A percentile compares a stretch with the other conserved stretches of the same genome.
phyloP scores from a whole-genome alignment of 768 basidiomycete genomes.

The Paxillus involutus region DNA sequence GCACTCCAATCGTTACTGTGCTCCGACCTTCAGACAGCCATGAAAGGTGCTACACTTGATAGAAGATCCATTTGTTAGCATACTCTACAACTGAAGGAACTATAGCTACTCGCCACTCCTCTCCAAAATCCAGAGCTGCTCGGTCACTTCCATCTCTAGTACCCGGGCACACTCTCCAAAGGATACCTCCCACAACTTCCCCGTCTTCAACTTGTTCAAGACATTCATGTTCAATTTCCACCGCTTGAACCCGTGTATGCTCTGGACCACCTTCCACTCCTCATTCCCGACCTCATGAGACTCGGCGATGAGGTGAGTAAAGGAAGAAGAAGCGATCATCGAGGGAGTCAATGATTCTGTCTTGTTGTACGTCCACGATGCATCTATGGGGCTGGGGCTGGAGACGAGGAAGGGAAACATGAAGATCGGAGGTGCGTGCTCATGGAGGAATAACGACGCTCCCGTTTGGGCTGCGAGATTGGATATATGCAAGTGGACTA shows the following conservation, averaged over 20 bases:
- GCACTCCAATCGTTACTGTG: no score
- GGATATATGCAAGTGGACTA: conserved; percentile 74
- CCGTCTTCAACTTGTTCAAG: conserved; percentile 16
- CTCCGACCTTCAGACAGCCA: no score
- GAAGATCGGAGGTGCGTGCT: conserved; percentile 56
- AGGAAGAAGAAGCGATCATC: conserved; percentile 38
- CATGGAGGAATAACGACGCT: conserved; percentile 83
- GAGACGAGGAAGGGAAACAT: conserved; percentile 9
- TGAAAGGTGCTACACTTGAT: no score
- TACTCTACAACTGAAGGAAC: not conserved
- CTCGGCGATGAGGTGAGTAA: conserved; percentile 70
- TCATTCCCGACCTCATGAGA: conserved; percentile 21
- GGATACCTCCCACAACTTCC: conserved; percentile 22
- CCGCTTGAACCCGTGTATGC: conserved; percentile 45
- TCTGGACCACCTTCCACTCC: conserved; percentile 44
- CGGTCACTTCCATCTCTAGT: conserved; percentile 37
- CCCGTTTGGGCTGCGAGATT: conserved; percentile 90
- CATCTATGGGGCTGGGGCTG: conserved; percentile 5
- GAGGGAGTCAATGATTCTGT: conserved; percentile 60
- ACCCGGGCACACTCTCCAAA: conserved; percentile 23
- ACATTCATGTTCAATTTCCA: conserved; percentile 31
- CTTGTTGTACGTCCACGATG: conserved; percentile 76
- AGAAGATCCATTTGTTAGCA: no score
- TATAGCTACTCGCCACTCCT: conserved; percentile 12
- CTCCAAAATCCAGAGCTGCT: conserved; percentile 52